Percentiles rank a stretch among this genome's conserved stretches.
Conservation (phyloP, 2,329 filamentous ascomycete genomes). For the Xylaria sp. region DNA sequence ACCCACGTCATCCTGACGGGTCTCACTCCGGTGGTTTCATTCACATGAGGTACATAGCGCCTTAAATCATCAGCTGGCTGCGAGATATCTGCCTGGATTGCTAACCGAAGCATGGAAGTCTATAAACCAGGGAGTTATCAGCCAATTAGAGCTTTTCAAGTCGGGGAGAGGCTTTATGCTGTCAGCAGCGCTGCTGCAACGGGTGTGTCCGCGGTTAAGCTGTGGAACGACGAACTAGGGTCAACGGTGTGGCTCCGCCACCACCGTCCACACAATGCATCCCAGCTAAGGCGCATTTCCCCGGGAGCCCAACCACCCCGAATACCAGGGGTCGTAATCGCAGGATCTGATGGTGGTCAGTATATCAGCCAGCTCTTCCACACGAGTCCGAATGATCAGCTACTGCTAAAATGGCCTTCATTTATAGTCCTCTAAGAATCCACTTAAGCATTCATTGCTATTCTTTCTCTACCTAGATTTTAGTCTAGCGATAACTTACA, state of each 20-base stretch:
- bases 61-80: conserved; percentile 13
- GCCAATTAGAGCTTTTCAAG: conserved; percentile 16
- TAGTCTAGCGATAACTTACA: not conserved
- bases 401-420: not conserved
- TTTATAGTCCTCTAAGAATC: not conserved
- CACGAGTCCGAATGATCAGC: not conserved
- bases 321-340: not conserved
- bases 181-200: conserved; percentile 1
- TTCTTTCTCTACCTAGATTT: not conserved
- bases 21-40: not conserved
- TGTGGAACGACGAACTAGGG: not conserved
- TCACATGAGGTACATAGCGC: not conserved
- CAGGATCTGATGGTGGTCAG: not conserved
- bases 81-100: not conserved
- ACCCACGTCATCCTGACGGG: not conserved
- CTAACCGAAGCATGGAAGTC: not conserved
- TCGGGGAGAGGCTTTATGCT: not conserved
- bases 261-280: conserved; percentile 11
- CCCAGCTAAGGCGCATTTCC: conserved; percentile 29
- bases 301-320: conserved; percentile 1
- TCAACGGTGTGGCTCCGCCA: conserved; percentile 16
- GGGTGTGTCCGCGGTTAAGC: conserved; percentile 10
- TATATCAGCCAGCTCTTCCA: not conserved
- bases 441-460: not conserved
- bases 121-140: conserved; percentile 6